Evolutionary conservation across 768 basidiomycete genomes (phyloP).

Genomic region (Termitomyces sp.): DNA sequence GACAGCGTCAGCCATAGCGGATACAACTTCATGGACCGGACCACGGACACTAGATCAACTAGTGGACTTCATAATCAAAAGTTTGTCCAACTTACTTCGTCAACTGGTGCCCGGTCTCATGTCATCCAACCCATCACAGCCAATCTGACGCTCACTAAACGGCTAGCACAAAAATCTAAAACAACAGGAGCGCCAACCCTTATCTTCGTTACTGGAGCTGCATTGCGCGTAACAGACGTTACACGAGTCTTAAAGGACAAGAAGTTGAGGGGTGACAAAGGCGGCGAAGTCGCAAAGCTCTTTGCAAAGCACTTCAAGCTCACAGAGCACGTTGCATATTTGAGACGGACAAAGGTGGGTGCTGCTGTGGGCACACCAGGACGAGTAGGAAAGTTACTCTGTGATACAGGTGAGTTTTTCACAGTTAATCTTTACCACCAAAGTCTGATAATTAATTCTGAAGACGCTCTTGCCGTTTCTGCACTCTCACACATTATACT

Average conservation of each 20-base stretch:
- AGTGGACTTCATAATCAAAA: conserved; percentile 70
- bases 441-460: conserved; percentile 8
- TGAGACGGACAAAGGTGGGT: conserved; percentile 82
- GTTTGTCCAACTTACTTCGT: conserved; percentile 34
- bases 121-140: conserved; percentile 33
- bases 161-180: conserved; percentile 74
- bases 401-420: conserved; percentile 53
- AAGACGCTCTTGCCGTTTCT: conserved; percentile 69
- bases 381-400: conserved; percentile 81
- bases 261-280: conserved; percentile 71
- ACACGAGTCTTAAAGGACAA: conserved; percentile 70
- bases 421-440: background rate
- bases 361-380: conserved; percentile 92
- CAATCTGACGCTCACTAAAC: conserved; percentile 61
- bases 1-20: conserved; percentile 69
- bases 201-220: conserved; percentile 83
- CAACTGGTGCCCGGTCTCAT: background rate
- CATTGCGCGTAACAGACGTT: conserved; percentile 87
- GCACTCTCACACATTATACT: conserved; percentile 83
- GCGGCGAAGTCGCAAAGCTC: conserved; percentile 90
- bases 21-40: conserved; percentile 71
- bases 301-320: conserved; percentile 96
- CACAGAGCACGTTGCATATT: conserved; percentile 79
- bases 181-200: conserved; percentile 82
- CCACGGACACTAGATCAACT: conserved; percentile 70